Base-by-base conservation (phyloP, 495 filamentous ascomycete species). In the Podospora australis region DNA sequence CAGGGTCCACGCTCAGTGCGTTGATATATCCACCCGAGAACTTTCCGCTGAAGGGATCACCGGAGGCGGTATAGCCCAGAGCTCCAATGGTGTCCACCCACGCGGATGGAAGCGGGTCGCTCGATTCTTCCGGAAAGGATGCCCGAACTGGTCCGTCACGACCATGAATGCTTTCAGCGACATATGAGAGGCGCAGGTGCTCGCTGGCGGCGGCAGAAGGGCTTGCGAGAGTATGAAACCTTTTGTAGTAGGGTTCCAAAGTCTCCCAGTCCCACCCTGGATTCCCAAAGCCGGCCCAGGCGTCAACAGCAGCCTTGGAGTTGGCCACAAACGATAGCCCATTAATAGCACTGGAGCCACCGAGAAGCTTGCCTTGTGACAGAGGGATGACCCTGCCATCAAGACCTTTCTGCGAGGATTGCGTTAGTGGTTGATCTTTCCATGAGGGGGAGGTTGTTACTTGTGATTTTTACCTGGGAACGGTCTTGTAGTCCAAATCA, bases 231-330 rank as follows among this genome's bases (percentile, higher is more conserved):
- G 36, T 39, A 17, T 39, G 36, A 19, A 39, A 44, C 13, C 24
- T 44, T 16, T 50, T 50, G 22, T 39, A 44, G 23, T 44, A 50
- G n/a, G 23, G 24, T 17, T 35, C 35, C 1, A 50, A 9, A 0
- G 30, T 16, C 2, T 39, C 28, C 48, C 48, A 50, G 21, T 50
- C 43, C 48, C 48, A 50, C 2, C 48, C 48, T 6, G 40, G 40
- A n/a, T 50, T 50, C 4, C 48, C 48, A 13, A 50, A 35, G 8
- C 11, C 2, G 7, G 32, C 48, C 48, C 48, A 50, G 1, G 48
- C 40, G 17, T 50, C 32, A 7, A 44, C 36, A 19, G 36, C 36
- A 22, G 36, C 36, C 17, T 39, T 39, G 36, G 36, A 39, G 10
- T 39, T 39, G 36, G 36, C 36, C 14, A 39, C 36, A 22, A 39